Evolutionary conservation across 164 flowering plant species (phyloP), one percentile per base, ranked within the genome.

Genomic region (Magnolia sinica): DNA sequence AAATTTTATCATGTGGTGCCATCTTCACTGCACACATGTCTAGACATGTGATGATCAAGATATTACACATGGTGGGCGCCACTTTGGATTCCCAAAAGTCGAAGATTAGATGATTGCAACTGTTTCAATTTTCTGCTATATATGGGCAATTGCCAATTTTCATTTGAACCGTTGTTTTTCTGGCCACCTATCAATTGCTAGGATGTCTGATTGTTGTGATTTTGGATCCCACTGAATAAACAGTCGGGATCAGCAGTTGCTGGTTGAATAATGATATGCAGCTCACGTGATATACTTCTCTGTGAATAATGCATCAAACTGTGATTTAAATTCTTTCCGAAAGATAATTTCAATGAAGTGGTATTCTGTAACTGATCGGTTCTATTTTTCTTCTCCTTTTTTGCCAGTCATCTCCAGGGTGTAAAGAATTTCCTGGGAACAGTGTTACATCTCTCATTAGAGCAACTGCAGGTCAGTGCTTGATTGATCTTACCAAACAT

Each of bases 351-450:
- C 61, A 55, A 55, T 55, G 61, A 16, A 11, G 61, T 14, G 74
- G 64, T 5, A 64, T 79, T n/a, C 52, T 73, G 66, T 23, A 64
- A 49, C 8, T 69, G 77, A 66, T 77, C 65, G 3, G 66, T 64
- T 11, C 49, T 29, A 37, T 37, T 37, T 37, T 37, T 19, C 27
- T 50, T 50, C 49, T 19, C 10, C 45, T n/a, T 64, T 55, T 16
- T 16, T 55, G 13, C 61, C 61, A 55, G 61, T 55, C 61, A 55
- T 55, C 61, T 55, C 19, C 61, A 4, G 16, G 18, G 13, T 55
- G 61, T 11, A 55, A 55, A 55, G 19, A 55, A 55, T 55, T 55
- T 9, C 8, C 16, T 2, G 61, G 61, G 10, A 55, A 55, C 61
- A 55, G 61, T 11, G 61, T 55, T 55, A 55, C 61, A 55, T 55